phyloP scores from a whole-genome alignment of 345 rosid species.

The Murraya paniculata region DNA sequence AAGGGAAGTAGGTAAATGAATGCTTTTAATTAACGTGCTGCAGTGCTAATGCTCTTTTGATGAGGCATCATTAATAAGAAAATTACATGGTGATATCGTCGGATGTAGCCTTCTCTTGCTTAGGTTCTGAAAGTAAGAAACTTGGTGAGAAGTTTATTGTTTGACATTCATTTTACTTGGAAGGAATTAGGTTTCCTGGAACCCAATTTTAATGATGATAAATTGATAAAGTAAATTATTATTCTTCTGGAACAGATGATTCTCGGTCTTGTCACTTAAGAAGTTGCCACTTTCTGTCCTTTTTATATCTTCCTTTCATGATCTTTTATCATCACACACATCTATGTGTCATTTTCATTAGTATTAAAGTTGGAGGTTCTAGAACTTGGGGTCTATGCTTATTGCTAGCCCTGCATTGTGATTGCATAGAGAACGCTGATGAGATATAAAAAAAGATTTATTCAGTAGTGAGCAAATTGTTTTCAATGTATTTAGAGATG shows the following conservation, averaged over 20 bases:
- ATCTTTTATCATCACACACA: neutral
- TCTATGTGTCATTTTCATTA: neutral
- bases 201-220: neutral
- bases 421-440: neutral
- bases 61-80: slow-evolving; percentile 38
- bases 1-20: slow-evolving; percentile 99
- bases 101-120: slow-evolving; percentile 20
- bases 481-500: neutral
- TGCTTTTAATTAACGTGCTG: slow-evolving; percentile 64
- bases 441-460: neutral
- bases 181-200: slow-evolving; percentile 9
- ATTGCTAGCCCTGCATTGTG: neutral
- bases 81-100: slow-evolving; percentile 21
- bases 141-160: slow-evolving; percentile 10
- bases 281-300: neutral
- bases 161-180: slow-evolving; percentile 10
- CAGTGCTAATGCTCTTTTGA: slow-evolving; percentile 36
- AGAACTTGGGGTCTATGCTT: neutral
- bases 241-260: neutral
- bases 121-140: slow-evolving; percentile 20
- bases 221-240: neutral
- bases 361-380: slow-evolving; percentile 2
- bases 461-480: neutral
- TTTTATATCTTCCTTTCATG: neutral
- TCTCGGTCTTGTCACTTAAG: neutral